Percentiles rank a stretch among this genome's conserved stretches.
These are phyloP conservation scores for Leccinum griseonigrum DNA, from an alignment of 1,284 basidiomycete species.

Conservation along the genomic window DNA sequence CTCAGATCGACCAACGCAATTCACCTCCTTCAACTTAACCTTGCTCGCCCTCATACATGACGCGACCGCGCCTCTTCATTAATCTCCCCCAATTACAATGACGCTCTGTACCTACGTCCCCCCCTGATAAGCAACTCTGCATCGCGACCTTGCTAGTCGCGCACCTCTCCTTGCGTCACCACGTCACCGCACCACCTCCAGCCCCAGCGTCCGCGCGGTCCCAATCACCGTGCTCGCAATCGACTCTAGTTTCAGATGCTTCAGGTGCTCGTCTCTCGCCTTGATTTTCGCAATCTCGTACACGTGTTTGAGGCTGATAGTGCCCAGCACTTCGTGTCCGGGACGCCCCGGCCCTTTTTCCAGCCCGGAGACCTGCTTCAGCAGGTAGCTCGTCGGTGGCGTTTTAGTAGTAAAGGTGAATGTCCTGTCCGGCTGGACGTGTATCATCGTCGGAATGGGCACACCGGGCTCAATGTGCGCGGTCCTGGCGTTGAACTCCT, in stretches of 20 bases:
- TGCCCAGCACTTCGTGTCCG: conserved; percentile 75
- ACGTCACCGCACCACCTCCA: conserved; percentile 80
- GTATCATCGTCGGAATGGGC: conserved; percentile 89
- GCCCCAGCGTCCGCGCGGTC: conserved; percentile 80
- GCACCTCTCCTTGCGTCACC: background rate
- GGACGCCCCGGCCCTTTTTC: conserved; percentile 86
- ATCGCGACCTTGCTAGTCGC: conserved; percentile 8
- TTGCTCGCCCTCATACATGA: conserved; percentile 30
- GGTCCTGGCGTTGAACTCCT: conserved; percentile 93
- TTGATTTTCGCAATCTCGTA: conserved; percentile 99
- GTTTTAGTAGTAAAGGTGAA: conserved; percentile 94
- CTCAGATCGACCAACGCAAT: conserved; percentile 28
- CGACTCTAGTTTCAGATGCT: conserved; percentile 79
- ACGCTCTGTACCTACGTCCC: background rate
- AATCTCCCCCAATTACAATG: conserved; percentile 27
- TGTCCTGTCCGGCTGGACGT: conserved; percentile 91
- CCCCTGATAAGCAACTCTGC: conserved; percentile 25
- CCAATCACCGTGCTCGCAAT: conserved; percentile 88
- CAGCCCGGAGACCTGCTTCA: conserved; percentile 90
- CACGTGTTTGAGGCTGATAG: conserved; percentile 93
- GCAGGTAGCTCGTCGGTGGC: conserved; percentile 88
- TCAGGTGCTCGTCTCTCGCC: conserved; percentile 84
- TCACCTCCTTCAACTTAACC: conserved; percentile 36
- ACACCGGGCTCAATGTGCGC: conserved; percentile 85
- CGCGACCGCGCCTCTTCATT: conserved; percentile 34